phyloP scores from a whole-genome alignment of 2,329 filamentous ascomycete species.

The Mariannaea elegans region DNA sequence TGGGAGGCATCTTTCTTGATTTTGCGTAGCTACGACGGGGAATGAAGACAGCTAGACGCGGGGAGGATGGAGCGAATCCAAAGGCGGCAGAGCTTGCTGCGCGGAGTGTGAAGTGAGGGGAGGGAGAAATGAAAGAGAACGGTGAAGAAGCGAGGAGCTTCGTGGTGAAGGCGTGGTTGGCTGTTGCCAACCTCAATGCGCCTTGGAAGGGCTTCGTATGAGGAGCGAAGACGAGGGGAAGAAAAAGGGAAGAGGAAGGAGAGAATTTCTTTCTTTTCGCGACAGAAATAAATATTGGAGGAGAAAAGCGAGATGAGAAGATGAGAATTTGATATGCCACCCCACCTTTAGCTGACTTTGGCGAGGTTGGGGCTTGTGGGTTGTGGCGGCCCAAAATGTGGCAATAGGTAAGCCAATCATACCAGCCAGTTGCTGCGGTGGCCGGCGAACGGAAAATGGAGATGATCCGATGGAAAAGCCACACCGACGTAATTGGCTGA shows the following conservation, averaged over 20 bases:
- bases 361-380: conserved; percentile 36
- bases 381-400: conserved; percentile 25
- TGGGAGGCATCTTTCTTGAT: conserved; percentile 87
- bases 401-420: background rate
- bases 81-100: conserved; percentile 75
- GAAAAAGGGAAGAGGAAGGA: conserved; percentile 22
- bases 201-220: conserved; percentile 39
- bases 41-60: conserved; percentile 59
- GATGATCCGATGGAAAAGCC: conserved; percentile 24
- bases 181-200: conserved; percentile 53
- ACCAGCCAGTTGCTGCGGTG: background rate
- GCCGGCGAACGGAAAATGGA: conserved; percentile 19
- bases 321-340: conserved; percentile 44
- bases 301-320: conserved; percentile 32
- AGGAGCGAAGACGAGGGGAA: conserved; percentile 35
- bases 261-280: conserved; percentile 34
- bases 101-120: conserved; percentile 56
- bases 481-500: conserved; percentile 39
- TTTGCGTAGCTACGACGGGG: conserved; percentile 66
- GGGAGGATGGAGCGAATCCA: conserved; percentile 59
- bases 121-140: conserved; percentile 63
- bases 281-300: conserved; percentile 33
- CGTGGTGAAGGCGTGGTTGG: conserved; percentile 52
- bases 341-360: conserved; percentile 34
- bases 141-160: conserved; percentile 49